Conservation (phyloP, 345 rosid genomes). For the Nephelium lappaceum region DNA sequence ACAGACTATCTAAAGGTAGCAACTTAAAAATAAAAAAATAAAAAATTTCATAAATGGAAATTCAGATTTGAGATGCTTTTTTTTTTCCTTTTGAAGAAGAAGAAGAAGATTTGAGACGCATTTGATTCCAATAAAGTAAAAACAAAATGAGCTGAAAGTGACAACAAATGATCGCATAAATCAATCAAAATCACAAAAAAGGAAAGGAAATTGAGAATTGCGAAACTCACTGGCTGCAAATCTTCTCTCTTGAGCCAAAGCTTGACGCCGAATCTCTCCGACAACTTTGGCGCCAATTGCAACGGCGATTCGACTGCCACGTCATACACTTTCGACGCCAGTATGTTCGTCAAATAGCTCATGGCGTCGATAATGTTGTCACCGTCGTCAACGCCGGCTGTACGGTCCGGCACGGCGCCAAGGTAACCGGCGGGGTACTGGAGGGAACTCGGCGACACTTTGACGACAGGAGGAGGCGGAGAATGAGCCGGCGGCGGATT, state of each 20-base stretch:
- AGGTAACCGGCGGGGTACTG: conserved; percentile 81
- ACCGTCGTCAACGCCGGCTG: conserved; percentile 27
- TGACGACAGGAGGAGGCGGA: conserved; percentile 24
- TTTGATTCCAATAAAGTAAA: background rate
- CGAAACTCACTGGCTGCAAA: conserved; percentile 71
- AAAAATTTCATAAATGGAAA: background rate
- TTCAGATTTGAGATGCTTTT: no score
- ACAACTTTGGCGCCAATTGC: conserved; percentile 65
- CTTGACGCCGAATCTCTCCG: conserved; percentile 65
- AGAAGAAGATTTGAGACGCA: no score
- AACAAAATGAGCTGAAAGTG: background rate
- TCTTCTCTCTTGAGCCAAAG: conserved; percentile 88
- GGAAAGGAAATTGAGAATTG: background rate
- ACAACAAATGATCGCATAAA: background rate
- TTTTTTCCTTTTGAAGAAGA: no score
- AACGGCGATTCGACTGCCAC: conserved; percentile 82
- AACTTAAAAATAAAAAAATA: background rate
- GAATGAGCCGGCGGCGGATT: conserved; percentile 19
- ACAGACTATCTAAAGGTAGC: no score
- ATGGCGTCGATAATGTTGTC: conserved; percentile 48
- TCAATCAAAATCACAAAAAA: background rate
- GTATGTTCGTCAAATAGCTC: conserved; percentile 75
- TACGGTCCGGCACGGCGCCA: conserved; percentile 73
- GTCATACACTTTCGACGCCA: conserved; percentile 80
- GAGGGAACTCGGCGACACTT: conserved; percentile 59